Evolutionary conservation across 164 flowering plant species (phyloP).

Genomic region (Magnolia officinalis): DNA sequence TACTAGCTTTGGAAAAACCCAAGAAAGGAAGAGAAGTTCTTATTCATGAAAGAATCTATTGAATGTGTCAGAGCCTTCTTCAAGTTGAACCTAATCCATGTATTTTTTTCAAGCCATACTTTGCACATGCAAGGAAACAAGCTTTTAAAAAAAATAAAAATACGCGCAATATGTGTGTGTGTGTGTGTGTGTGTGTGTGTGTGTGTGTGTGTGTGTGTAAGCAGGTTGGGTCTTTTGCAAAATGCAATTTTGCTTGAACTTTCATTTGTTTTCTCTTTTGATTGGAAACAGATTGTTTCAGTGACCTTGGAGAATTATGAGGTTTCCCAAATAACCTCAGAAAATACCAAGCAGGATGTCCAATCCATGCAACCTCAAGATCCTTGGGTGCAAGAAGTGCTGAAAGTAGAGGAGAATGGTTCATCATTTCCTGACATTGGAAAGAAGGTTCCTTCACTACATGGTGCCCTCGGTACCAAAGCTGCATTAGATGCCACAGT

Average conservation of each 20-base stretch:
- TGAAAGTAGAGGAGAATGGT: slow-evolving; percentile 27
- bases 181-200: too few relatives aligned
- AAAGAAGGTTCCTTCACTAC: slow-evolving; percentile 26
- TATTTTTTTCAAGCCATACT: too few relatives aligned
- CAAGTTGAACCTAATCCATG: too few relatives aligned
- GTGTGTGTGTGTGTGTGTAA: not conserved
- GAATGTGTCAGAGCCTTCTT: too few relatives aligned
- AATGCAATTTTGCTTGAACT: not conserved
- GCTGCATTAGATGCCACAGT: slow-evolving; percentile 31
- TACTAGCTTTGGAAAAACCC: too few relatives aligned
- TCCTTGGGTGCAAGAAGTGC: slow-evolving; percentile 37
- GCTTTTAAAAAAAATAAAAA: too few relatives aligned
- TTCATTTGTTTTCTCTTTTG: not conserved
- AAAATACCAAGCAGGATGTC: slow-evolving; percentile 18
- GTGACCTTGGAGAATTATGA: slow-evolving; percentile 70
- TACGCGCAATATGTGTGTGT: too few relatives aligned
- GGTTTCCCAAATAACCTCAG: slow-evolving; percentile 33
- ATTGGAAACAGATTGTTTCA: slow-evolving; percentile 55
- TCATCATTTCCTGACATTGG: slow-evolving; percentile 27
- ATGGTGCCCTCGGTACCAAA: slow-evolving; percentile 19
- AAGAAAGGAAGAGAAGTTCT: too few relatives aligned
- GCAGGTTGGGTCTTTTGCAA: not conserved
- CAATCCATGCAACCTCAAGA: slow-evolving; percentile 20
- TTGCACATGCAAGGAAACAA: too few relatives aligned
- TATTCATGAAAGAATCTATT: too few relatives aligned